Evolutionary conservation across 139 green algal genomes (phyloP).

Genomic region (Picochlorum sp.): DNA sequence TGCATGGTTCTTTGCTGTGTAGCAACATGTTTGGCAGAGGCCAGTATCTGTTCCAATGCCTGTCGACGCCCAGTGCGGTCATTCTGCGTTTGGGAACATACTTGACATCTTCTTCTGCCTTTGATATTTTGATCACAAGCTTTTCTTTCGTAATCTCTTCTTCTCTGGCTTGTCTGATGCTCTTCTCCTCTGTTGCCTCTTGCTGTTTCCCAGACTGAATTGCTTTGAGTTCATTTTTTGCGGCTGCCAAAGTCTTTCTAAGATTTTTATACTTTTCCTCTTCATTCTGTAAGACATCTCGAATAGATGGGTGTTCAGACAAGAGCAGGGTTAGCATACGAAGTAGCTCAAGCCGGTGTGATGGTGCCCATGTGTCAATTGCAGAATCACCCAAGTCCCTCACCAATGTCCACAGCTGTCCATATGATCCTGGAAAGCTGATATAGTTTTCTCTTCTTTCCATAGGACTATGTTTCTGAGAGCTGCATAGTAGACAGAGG

Average conservation of each 20-base stretch:
- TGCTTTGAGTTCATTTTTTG: not conserved
- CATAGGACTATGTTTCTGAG: too few relatives aligned
- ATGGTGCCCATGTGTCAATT: not conserved
- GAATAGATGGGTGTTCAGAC: not conserved
- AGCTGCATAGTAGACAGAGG: too few relatives aligned
- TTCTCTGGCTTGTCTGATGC: constrained; percentile 5
- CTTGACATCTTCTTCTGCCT: constrained; percentile 30
- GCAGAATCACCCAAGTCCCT: not conserved
- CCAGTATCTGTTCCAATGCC: constrained; percentile 56
- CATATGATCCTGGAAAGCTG: too few relatives aligned
- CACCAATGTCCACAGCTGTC: not conserved
- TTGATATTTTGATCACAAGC: constrained; percentile 27
- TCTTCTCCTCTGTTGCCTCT: not conserved
- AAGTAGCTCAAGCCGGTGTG: not conserved
- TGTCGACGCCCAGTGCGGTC: constrained; percentile 43
- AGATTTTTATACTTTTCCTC: not conserved
- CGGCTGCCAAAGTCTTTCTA: not conserved
- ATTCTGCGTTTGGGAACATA: constrained; percentile 14
- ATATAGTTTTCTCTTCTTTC: too few relatives aligned
- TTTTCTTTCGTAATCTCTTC: constrained; percentile 24
- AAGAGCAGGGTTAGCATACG: not conserved
- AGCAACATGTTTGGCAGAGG: constrained; percentile 17
- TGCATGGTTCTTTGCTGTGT: too few relatives aligned
- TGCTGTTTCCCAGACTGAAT: constrained; percentile 1
- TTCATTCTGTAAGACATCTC: not conserved